phyloP scores from a whole-genome alignment of 139 green algal genomes.

The Gonium pectorale region DNA sequence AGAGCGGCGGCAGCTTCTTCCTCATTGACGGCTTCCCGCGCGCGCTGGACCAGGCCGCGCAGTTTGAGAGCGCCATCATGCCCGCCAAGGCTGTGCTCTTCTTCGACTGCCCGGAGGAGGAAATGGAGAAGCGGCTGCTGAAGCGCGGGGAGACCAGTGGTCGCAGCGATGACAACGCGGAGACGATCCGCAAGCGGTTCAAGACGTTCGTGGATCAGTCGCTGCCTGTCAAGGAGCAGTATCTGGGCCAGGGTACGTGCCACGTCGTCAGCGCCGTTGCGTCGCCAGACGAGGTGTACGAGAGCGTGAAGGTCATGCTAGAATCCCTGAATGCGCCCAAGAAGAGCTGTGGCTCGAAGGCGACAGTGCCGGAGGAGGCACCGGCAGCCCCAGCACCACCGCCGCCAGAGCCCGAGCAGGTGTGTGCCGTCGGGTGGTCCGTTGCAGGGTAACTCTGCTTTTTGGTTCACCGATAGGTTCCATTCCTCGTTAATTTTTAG shows the following conservation, averaged over 20 bases:
- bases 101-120: slow-evolving; percentile 68
- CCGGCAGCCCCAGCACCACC: not conserved
- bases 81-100: slow-evolving; percentile 55
- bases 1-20: slow-evolving; percentile 73
- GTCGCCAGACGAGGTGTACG: slow-evolving; percentile 34
- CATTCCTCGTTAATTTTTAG: too few relatives aligned
- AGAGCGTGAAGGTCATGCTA: slow-evolving; percentile 20
- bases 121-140: slow-evolving; percentile 92
- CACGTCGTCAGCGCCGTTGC: slow-evolving; percentile 30
- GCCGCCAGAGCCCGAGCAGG: not conserved
- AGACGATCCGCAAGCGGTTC: slow-evolving; percentile 96
- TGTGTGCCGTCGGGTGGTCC: too few relatives aligned
- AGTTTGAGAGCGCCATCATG: slow-evolving; percentile 76
- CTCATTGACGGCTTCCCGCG: slow-evolving; percentile 95
- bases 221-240: slow-evolving; percentile 92
- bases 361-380: not conserved
- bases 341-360: not conserved
- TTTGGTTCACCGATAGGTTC: too few relatives aligned
- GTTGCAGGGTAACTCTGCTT: too few relatives aligned
- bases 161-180: slow-evolving; percentile 94
- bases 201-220: slow-evolving; percentile 88
- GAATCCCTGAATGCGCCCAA: not conserved
- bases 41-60: slow-evolving; percentile 82
- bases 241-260: slow-evolving; percentile 74
- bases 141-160: slow-evolving; percentile 88